Base-by-base conservation (phyloP, 257 asterid species). In the Eucommia ulmoides region DNA sequence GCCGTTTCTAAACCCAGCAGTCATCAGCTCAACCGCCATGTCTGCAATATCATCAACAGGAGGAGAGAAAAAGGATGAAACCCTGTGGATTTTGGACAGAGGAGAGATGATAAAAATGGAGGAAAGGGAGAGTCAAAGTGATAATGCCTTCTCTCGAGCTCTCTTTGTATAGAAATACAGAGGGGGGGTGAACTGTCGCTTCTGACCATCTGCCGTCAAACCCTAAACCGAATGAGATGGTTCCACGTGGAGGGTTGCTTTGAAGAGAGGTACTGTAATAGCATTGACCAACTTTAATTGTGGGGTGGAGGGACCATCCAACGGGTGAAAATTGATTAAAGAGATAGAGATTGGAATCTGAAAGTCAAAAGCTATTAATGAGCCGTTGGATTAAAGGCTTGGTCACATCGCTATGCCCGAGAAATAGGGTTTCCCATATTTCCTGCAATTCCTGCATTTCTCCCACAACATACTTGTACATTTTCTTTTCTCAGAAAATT, bases 11-110 rank as follows among this genome's bases (percentile, higher is more conserved):
- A 68, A 70, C 5, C 88, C 80, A 7, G 8, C 15, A 42, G 67
- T 53, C 88, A 84, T 84, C 62, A 82, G 60, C 1, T 84, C 84
- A 10, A 88, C 84, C 5, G 86, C 93, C 94, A 84, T 83, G 20
- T 53, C 8, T 53, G 21, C 29, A 41, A 23, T 19, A 45, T 23
- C 56, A 62, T 19, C 35, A 46, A 55, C 56, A 19, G 7, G 19
- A n/a, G 0, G 47, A 19, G 25, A 33, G 19, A 24, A 21, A 2
- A 6, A 52, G 48, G 8, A 26, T 4, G 15, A 35, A 35, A 6
- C 15, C 11, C 16, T 10, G 3, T 2, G 16, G 15, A 35, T 2
- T 35, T 17, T 35, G 44, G 14, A 22, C 0, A 20, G 25, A 41
- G 16, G 20, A 44, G 14, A n/a, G 20, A 10, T 21, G 42, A 33